Conservation (phyloP, 75 land plant genomes). For the Adiantum capillusveneris region DNA sequence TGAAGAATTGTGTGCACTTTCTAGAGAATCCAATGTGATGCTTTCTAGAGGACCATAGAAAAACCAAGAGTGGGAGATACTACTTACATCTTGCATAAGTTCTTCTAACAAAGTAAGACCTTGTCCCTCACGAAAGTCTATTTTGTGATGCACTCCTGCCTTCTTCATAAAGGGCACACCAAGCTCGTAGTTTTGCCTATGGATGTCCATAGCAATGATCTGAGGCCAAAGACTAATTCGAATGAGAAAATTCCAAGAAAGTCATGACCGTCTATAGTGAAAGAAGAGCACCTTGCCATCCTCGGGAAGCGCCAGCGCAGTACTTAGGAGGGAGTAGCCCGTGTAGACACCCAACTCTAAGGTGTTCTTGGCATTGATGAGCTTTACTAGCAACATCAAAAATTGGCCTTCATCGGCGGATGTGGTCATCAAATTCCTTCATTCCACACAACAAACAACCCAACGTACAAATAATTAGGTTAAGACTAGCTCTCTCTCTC, state of each 20-base stretch:
- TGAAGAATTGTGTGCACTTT: neutral
- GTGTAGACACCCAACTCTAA: slow-evolving; percentile 63
- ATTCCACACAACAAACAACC: too few relatives aligned
- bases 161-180: slow-evolving; percentile 62
- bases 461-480: too few relatives aligned
- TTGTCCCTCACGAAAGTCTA: slow-evolving; percentile 77
- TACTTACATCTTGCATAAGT: slow-evolving; percentile 47
- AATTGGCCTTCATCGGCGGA: too few relatives aligned
- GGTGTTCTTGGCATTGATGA: too few relatives aligned
- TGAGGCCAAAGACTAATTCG: slow-evolving; percentile 15
- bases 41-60: too few relatives aligned
- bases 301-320: slow-evolving; percentile 50
- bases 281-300: slow-evolving; percentile 38
- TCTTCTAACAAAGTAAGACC: slow-evolving; percentile 56
- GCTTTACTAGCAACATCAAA: too few relatives aligned
- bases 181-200: slow-evolving; percentile 53
- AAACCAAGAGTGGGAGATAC: neutral
- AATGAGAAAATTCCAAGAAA: neutral
- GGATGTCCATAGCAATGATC: slow-evolving; percentile 71
- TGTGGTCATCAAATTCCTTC: too few relatives aligned
- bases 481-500: neutral
- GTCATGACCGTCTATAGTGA: neutral
- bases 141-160: slow-evolving; percentile 80
- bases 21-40: too few relatives aligned
- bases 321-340: slow-evolving; percentile 50